phyloP scores from a whole-genome alignment of 495 filamentous ascomycete species.

The Aspergillus indologenus region DNA sequence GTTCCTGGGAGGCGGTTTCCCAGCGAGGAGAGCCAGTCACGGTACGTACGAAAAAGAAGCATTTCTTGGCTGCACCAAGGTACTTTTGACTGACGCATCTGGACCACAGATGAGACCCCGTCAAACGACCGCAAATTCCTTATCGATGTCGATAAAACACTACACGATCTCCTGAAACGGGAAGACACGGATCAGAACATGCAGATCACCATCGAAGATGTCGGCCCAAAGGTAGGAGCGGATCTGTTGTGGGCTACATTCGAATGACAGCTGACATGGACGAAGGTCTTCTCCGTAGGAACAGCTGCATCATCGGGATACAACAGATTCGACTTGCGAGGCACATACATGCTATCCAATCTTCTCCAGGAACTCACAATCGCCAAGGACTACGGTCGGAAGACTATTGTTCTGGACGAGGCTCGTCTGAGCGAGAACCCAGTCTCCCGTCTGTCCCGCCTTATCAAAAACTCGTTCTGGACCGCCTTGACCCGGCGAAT shows the following conservation, averaged over 20 bases:
- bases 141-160: constrained; percentile 72
- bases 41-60: constrained; percentile 33
- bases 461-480: constrained; percentile 91
- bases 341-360: constrained; percentile 94
- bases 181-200: constrained; percentile 90
- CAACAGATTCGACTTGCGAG: constrained; percentile 79
- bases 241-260: too few relatives aligned
- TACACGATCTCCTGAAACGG: constrained; percentile 65
- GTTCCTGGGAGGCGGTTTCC: constrained; percentile 31
- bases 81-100: constrained; percentile 13
- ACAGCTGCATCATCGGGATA: constrained; percentile 84
- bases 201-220: constrained; percentile 96
- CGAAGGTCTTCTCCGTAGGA: constrained; percentile 70
- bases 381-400: constrained; percentile 79
- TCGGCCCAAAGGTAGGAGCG: constrained; percentile 75
- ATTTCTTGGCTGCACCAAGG: neutral
- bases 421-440: constrained; percentile 88
- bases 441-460: constrained; percentile 74
- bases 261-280: neutral
- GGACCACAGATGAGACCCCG: constrained; percentile 46
- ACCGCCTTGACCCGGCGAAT: constrained; percentile 80
- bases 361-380: constrained; percentile 90
- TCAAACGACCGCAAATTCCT: constrained; percentile 63
- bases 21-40: constrained; percentile 44
- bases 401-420: constrained; percentile 83